phyloP scores from a whole-genome alignment of 495 filamentous ascomycete species.

The Neurospora sp. region DNA sequence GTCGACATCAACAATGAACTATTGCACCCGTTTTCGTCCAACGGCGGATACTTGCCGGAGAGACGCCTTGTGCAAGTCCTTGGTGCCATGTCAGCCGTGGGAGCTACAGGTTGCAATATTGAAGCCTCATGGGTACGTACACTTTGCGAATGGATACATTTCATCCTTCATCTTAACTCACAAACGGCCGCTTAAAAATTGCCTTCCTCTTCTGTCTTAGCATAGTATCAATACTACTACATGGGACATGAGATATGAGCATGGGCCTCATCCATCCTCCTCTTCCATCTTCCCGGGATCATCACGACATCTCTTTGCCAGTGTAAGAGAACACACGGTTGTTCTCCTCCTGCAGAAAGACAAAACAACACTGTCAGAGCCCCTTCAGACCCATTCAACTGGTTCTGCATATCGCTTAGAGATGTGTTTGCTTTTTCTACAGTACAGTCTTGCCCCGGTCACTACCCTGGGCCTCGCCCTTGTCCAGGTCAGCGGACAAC shows the following conservation, averaged over 20 bases:
- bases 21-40: neutral
- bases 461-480: neutral
- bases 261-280: neutral
- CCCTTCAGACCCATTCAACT: neutral
- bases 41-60: neutral
- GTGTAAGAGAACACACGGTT: neutral
- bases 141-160: neutral
- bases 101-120: neutral
- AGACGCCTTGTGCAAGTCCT: constrained; percentile 1
- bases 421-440: neutral
- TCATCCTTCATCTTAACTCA: neutral
- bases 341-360: neutral
- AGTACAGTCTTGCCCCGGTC: neutral
- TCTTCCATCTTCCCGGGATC: neutral
- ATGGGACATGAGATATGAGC: neutral
- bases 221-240: neutral
- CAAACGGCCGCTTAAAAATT: neutral
- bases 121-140: neutral
- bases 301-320: neutral
- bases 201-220: neutral
- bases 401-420: neutral
- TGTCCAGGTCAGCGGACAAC: neutral
- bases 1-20: neutral
- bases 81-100: constrained; percentile 4
- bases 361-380: neutral